Percentiles rank a stretch among this genome's conserved stretches.
Conservation (phyloP, 176 grass and related monocot genomes). For the Juncus effusus region DNA sequence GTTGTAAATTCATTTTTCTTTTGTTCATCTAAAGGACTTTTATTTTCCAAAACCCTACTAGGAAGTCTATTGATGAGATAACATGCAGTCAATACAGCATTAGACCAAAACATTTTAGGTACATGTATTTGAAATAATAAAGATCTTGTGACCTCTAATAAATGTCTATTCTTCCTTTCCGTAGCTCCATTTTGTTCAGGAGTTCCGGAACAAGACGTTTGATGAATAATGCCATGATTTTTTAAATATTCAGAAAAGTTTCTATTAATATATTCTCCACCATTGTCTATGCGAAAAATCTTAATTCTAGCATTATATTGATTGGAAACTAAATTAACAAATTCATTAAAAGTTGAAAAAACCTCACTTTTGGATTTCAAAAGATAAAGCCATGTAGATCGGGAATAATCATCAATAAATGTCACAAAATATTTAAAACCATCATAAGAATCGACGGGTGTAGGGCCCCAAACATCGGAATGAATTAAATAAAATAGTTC, state of each 20-base stretch:
- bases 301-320: background rate
- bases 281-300: background rate
- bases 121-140: background rate
- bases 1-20: background rate
- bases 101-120: background rate
- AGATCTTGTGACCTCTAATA: background rate
- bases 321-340: background rate
- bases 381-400: background rate
- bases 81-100: background rate
- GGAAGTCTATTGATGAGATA: constrained; percentile 20
- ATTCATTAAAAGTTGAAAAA: background rate
- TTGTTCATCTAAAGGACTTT: constrained; percentile 1
- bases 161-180: constrained; percentile 13
- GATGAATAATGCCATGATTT: background rate
- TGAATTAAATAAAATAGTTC: background rate
- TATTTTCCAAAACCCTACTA: background rate
- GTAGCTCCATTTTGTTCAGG: constrained; percentile 12
- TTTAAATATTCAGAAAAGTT: background rate
- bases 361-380: background rate
- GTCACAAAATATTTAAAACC: background rate
- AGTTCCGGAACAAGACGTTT: background rate
- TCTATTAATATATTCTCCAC: background rate
- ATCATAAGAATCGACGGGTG: background rate
- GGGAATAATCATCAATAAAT: constrained; percentile 8
- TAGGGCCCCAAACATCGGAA: background rate